A percentile compares a stretch with the other conserved stretches of the same genome.
phyloP scores from a whole-genome alignment of 106 monocot genomes.

The Dendrobium chrysotoxum region DNA sequence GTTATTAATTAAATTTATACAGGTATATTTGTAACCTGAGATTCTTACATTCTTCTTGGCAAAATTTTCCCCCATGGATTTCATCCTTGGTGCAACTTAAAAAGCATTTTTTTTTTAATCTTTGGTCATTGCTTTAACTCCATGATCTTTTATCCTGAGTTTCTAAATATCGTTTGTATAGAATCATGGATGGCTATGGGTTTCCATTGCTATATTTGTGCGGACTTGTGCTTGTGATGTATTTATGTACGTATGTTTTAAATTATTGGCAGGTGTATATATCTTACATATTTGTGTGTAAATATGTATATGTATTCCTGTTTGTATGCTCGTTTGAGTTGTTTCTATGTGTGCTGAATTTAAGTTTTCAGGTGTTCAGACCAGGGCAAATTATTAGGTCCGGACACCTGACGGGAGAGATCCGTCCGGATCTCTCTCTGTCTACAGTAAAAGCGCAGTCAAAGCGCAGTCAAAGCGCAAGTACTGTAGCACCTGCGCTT shows the following conservation, averaged over 20 bases:
- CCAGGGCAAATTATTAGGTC: too few relatives aligned
- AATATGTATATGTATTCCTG: background rate
- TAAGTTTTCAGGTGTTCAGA: background rate
- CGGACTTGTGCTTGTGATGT: too few relatives aligned
- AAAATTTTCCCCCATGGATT: background rate
- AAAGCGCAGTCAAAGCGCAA: too few relatives aligned
- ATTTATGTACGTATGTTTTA: too few relatives aligned
- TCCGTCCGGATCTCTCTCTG: too few relatives aligned
- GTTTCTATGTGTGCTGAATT: background rate
- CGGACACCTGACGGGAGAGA: too few relatives aligned
- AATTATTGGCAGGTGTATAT: too few relatives aligned
- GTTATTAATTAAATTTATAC: background rate
- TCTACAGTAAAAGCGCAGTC: too few relatives aligned
- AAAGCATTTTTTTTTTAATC: background rate
- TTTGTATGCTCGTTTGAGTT: background rate
- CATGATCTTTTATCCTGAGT: background rate
- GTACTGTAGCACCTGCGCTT: too few relatives aligned
- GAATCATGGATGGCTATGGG: background rate
- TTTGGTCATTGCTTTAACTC: background rate
- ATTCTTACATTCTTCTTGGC: background rate
- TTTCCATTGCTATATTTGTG: background rate
- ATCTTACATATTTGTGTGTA: background rate
- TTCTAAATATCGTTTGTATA: conserved; percentile 2
- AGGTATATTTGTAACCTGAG: background rate
- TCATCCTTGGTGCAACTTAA: background rate